Evolutionary conservation across 371 early-diverging fungal species (phyloP).

Genomic region (Nematocida ironsii): DNA sequence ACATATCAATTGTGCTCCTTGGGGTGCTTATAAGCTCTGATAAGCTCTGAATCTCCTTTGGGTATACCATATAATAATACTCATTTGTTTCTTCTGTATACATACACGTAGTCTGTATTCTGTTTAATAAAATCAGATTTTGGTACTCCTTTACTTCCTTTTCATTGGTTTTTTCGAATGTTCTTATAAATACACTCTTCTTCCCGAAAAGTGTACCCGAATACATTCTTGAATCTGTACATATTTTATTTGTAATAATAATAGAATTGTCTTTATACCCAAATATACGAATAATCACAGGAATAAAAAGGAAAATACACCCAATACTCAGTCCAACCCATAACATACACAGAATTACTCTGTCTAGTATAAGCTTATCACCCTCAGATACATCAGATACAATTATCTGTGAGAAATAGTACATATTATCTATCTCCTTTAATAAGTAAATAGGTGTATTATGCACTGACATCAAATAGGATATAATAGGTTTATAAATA

Average conservation of each 20-base stretch:
- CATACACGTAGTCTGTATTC: background rate
- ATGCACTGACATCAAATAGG: background rate
- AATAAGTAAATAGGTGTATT: slow-evolving; percentile 8
- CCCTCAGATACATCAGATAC: slow-evolving; percentile 32
- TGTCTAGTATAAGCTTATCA: background rate
- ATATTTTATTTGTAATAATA: background rate
- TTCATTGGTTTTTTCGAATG: background rate
- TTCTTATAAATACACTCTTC: slow-evolving; percentile 21
- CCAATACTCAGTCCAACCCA: background rate
- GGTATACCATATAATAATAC: background rate
- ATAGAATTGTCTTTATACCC: slow-evolving; percentile 1
- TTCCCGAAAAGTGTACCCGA: slow-evolving; percentile 13
- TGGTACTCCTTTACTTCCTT: background rate
- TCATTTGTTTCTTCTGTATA: background rate
- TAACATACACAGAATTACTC: background rate
- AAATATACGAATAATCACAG: slow-evolving; percentile 9
- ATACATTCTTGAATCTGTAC: background rate
- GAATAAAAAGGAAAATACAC: background rate
- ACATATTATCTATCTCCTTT: slow-evolving; percentile 3
- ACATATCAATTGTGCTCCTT: background rate
- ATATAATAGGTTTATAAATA: background rate
- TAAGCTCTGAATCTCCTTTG: background rate
- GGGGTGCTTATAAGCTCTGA: background rate
- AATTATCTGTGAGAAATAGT: slow-evolving; percentile 34
- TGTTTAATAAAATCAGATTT: background rate